A percentile compares a stretch with the other conserved stretches of the same genome.
Evolutionary conservation across 2,329 filamentous ascomycete species (phyloP).

Genomic region (Plenodomus tracheiphilus): DNA sequence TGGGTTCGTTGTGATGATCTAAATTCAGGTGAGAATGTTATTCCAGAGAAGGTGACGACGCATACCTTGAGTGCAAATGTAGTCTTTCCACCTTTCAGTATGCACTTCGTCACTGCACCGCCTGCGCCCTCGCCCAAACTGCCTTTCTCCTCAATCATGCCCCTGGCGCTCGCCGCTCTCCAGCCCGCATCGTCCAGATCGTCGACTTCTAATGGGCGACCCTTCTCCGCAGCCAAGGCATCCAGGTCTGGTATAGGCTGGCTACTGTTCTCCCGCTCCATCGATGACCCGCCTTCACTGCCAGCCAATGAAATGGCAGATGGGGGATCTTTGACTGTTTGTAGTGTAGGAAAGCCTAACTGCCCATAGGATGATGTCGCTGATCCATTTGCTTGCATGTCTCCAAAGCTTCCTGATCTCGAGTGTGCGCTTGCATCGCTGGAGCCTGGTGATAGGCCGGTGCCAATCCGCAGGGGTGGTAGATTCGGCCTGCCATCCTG

Average conservation of each 20-base stretch:
- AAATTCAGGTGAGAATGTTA: constrained; percentile 10
- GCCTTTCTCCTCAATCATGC: constrained; percentile 84
- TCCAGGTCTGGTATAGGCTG: constrained; percentile 78
- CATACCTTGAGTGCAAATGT: constrained; percentile 92
- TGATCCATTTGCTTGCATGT: constrained; percentile 77
- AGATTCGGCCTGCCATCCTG: constrained; percentile 66
- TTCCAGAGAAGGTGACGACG: background rate
- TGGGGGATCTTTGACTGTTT: constrained; percentile 74
- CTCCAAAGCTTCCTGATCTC: constrained; percentile 81
- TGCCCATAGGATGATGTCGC: constrained; percentile 81
- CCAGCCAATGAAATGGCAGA: constrained; percentile 81
- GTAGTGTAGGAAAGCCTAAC: constrained; percentile 76
- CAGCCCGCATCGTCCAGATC: constrained; percentile 94
- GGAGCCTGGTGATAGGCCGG: constrained; percentile 67
- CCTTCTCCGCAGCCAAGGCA: constrained; percentile 78
- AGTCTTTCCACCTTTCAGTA: constrained; percentile 87
- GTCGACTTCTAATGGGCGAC: constrained; percentile 84
- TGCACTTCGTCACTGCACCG: constrained; percentile 89
- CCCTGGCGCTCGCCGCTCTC: constrained; percentile 88
- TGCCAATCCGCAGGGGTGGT: constrained; percentile 56
- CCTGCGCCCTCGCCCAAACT: constrained; percentile 93
- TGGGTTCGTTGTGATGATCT: constrained; percentile 96
- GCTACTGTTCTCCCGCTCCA: constrained; percentile 82
- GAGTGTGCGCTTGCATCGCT: constrained; percentile 84
- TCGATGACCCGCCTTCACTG: constrained; percentile 69